Evolutionary conservation across 108 stramenopile genomes (phyloP).

Genomic region (Aurantiochytrium sp.): DNA sequence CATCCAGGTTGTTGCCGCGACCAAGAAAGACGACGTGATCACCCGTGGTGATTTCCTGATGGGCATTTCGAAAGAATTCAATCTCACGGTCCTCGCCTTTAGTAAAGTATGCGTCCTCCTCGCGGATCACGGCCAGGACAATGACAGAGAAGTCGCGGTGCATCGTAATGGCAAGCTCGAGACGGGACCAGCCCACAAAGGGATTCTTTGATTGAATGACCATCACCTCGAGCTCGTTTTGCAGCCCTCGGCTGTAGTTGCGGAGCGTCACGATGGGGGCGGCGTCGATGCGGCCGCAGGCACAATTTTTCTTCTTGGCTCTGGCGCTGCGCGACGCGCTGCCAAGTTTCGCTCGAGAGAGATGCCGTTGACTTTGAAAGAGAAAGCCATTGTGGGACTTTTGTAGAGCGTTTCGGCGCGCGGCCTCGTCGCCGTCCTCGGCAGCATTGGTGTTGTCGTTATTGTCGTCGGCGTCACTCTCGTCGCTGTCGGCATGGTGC

Average conservation of each 20-base stretch:
- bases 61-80: not conserved
- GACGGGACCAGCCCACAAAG: not conserved
- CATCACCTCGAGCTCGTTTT: not conserved
- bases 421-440: no score
- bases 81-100: not conserved
- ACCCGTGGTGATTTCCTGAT: not conserved
- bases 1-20: not conserved
- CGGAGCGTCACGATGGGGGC: not conserved
- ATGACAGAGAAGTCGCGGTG: not conserved
- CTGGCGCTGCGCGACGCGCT: no score
- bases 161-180: not conserved
- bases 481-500: not conserved
- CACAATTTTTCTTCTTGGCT: not conserved
- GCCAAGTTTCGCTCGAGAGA: no score
- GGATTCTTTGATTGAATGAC: not conserved
- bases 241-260: not conserved
- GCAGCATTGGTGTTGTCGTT: not conserved
- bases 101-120: not conserved
- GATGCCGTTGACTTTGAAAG: no score
- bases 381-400: no score
- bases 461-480: not conserved
- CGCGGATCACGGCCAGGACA: not conserved
- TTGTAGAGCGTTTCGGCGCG: no score
- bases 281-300: not conserved
- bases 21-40: not conserved